Base-by-base conservation (phyloP, 2,329 filamentous ascomycete species). In the Thyridium curvatum region DNA sequence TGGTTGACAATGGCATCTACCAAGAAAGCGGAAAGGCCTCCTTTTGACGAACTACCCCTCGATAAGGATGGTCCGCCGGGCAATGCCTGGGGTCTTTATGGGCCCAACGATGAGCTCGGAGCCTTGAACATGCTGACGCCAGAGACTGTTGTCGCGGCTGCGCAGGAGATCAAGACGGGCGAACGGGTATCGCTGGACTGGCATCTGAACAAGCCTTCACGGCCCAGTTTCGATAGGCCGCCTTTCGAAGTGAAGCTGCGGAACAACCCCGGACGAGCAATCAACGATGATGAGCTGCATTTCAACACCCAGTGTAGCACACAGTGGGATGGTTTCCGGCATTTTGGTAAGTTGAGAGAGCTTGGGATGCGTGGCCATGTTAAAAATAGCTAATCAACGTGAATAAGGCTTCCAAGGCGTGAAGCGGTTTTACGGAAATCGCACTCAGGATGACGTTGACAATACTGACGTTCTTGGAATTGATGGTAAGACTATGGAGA, bases 71-170 rank as follows among this genome's bases (percentile, higher is more conserved):
- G 48, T 18, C 52, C 51, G 4, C 47, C 47, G 3, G 47, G 44
- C 29, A 49, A 51, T 33, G 51, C 52, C 15, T 76, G 72, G 72
- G 71, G 72, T 3, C 14, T 75, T 4, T 74, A 71, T 41, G 47
- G 46, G 34, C 65, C 69, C 48, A 61, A 65, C 32, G 61, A 68
- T 38, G 69, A 74, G 31, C 46, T 66, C 12, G 51, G 49, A 2
- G 38, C 45, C 8, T 41, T 53, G 30, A 53, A 53, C 35, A 35
- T 47, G 45, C 44, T 53, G 18, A 51, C 49, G 7, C 43, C 43
- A 6, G 45, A 39, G 8, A 33, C 45, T 1, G 45, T 46, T 8
- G 44, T 40, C 4, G 39, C 42, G 1, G 39, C 42, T 7, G 17
- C 30, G 18, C 49, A 52, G 4, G 66, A 71, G 42, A 62, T 69